phyloP scores from a whole-genome alignment of 2,329 filamentous ascomycete species.

The Cladosporium phlei region DNA sequence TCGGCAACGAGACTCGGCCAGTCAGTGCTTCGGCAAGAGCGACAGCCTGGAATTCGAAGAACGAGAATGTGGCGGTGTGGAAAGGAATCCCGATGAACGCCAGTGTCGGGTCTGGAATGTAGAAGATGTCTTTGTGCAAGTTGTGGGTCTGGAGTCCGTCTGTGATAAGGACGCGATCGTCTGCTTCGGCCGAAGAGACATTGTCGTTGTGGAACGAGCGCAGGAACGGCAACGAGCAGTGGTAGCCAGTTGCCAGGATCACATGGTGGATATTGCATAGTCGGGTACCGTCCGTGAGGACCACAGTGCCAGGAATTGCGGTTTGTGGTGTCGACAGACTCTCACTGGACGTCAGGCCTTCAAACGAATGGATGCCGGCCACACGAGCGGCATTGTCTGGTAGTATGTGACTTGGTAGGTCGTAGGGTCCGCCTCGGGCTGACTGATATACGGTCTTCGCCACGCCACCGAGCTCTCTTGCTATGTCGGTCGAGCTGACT shows the following conservation, averaged over 20 bases:
- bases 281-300: constrained; percentile 49
- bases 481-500: constrained; percentile 53
- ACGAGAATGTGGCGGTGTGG: constrained; percentile 61
- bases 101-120: constrained; percentile 61
- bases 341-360: constrained; percentile 17
- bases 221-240: constrained; percentile 63
- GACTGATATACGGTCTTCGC: constrained; percentile 50
- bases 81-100: constrained; percentile 62
- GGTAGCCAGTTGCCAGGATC: constrained; percentile 65
- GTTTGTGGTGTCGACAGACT: neutral
- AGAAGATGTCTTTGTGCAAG: constrained; percentile 66
- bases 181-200: constrained; percentile 43
- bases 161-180: constrained; percentile 54
- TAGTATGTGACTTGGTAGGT: constrained; percentile 51
- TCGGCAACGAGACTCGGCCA: constrained; percentile 48
- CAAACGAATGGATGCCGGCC: constrained; percentile 47
- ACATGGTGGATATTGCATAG: constrained; percentile 57
- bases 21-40: constrained; percentile 54
- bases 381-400: constrained; percentile 52
- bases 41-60: constrained; percentile 67
- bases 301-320: constrained; percentile 47
- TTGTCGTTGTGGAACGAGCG: constrained; percentile 46
- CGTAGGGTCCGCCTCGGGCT: constrained; percentile 57
- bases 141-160: constrained; percentile 62
- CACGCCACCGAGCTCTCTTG: constrained; percentile 45